These are phyloP conservation scores for Lanmaoa rubissima DNA, from an alignment of 768 basidiomycete species.

Conservation along the genomic window DNA sequence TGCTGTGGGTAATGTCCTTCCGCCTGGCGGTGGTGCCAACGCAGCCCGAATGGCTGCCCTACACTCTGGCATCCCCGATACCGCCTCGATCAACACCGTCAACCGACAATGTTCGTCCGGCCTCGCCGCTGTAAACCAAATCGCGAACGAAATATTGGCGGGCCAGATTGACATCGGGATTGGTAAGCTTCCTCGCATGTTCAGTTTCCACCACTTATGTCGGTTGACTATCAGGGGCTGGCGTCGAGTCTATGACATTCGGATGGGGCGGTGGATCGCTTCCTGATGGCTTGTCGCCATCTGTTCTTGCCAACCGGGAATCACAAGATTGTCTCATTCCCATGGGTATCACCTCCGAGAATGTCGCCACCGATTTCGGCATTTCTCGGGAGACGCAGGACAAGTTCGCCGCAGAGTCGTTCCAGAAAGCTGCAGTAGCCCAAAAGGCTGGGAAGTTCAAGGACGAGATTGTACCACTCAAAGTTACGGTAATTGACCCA, in stretches of 20 bases:
- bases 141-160: slow-evolving; percentile 73
- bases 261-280: slow-evolving; percentile 62
- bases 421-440: slow-evolving; percentile 80
- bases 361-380: slow-evolving; percentile 75
- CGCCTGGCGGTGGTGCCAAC: slow-evolving; percentile 78
- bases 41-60: slow-evolving; percentile 86
- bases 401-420: slow-evolving; percentile 78
- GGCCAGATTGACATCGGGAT: slow-evolving; percentile 91
- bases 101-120: slow-evolving; percentile 93
- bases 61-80: slow-evolving; percentile 79
- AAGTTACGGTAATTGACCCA: slow-evolving; percentile 64
- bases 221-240: slow-evolving; percentile 53
- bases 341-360: slow-evolving; percentile 95
- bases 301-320: slow-evolving; percentile 61
- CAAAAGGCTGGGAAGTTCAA: slow-evolving; percentile 80
- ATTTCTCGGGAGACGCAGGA: slow-evolving; percentile 80
- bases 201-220: background rate
- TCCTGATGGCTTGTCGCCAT: slow-evolving; percentile 60
- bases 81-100: slow-evolving; percentile 72
- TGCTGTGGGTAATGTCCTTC: slow-evolving; percentile 84
- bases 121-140: slow-evolving; percentile 75
- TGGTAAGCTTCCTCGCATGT: slow-evolving; percentile 44
- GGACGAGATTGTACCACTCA: slow-evolving; percentile 81
- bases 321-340: slow-evolving; percentile 81
- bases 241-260: slow-evolving; percentile 88